phyloP scores from a whole-genome alignment of 805 yeast genomes.

The Limtongozyma cylindracea region DNA sequence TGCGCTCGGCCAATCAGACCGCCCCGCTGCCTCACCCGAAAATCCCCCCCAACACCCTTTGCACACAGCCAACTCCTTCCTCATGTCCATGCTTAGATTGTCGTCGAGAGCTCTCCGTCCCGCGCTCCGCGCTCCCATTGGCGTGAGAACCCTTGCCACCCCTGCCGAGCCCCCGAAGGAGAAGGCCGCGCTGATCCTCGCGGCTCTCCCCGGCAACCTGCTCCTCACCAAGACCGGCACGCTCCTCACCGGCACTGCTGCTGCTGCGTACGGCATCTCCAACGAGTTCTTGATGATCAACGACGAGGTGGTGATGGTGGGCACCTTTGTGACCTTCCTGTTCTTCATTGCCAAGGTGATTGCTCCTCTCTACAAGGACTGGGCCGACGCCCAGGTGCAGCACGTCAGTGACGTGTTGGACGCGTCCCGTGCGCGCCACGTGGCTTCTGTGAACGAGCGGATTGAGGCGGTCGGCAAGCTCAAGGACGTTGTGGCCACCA shows the following conservation, averaged over 20 bases:
- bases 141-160: too few species aligned
- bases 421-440: slow-evolving; percentile 75
- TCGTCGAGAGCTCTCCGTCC: too few species aligned
- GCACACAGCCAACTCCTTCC: too few species aligned
- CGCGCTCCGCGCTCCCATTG: too few species aligned
- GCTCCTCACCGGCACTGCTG: slow-evolving; percentile 87
- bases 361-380: slow-evolving; percentile 86
- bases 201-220: slow-evolving; percentile 82
- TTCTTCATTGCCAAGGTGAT: slow-evolving; percentile 61
- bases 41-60: too few species aligned
- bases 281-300: slow-evolving; percentile 82
- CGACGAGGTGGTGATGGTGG: slow-evolving; percentile 75
- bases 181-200: slow-evolving; percentile 74
- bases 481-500: slow-evolving; percentile 77
- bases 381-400: slow-evolving; percentile 73
- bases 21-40: too few species aligned
- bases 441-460: slow-evolving; percentile 80
- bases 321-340: slow-evolving; percentile 56
- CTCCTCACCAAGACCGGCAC: slow-evolving; percentile 81
- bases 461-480: slow-evolving; percentile 70
- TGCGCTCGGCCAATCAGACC: too few species aligned
- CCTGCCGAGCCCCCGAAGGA: slow-evolving; percentile 28
- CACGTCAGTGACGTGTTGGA: slow-evolving; percentile 64
- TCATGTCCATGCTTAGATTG: too few species aligned
- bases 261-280: slow-evolving; percentile 80